Percentiles rank a stretch among this genome's conserved stretches.
Evolutionary conservation across 2,329 filamentous ascomycete genomes (phyloP).

Genomic region (Arthrinium puccinioides): DNA sequence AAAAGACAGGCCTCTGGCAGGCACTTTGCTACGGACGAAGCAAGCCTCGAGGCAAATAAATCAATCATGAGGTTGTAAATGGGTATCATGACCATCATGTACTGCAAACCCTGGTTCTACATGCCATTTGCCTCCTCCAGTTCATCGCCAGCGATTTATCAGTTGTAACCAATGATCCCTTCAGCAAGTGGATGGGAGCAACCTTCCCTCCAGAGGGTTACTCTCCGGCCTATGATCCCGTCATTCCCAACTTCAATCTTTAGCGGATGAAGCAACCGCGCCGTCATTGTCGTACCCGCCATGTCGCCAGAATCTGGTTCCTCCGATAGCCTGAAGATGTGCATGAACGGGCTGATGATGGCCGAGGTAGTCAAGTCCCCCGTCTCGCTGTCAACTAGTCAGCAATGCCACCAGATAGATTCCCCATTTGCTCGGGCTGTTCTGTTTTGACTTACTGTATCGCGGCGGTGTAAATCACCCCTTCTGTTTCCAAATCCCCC

Average conservation of each 20-base stretch:
- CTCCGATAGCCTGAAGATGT: conserved; percentile 25
- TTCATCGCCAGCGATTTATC: too few species aligned
- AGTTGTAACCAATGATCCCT: conserved; percentile 44
- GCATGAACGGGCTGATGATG: conserved; percentile 34
- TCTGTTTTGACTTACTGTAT: conserved; percentile 37
- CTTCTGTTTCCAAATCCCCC: conserved; percentile 9
- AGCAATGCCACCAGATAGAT: too few species aligned
- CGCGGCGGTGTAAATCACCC: conserved; percentile 25
- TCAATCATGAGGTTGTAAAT: too few species aligned
- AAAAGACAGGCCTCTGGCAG: too few species aligned
- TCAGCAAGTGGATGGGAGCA: conserved; percentile 30
- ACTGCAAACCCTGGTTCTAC: too few species aligned
- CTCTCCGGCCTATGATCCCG: conserved; percentile 41
- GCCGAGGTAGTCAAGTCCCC: conserved; percentile 34
- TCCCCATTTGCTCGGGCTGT: too few species aligned
- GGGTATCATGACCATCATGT: too few species aligned
- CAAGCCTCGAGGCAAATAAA: too few species aligned
- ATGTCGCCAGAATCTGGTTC: conserved; percentile 5
- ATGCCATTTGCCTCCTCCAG: too few species aligned
- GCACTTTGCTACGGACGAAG: too few species aligned
- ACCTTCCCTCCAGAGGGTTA: conserved; percentile 29
- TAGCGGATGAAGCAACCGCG: conserved; percentile 27
- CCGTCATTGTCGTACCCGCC: conserved; percentile 20
- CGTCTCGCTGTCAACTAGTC: conserved; percentile 29
- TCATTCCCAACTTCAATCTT: conserved; percentile 35